These are phyloP conservation scores for Rhynchosporium agropyri DNA, from an alignment of 2,329 filamentous ascomycete genomes.

Conservation along the genomic window DNA sequence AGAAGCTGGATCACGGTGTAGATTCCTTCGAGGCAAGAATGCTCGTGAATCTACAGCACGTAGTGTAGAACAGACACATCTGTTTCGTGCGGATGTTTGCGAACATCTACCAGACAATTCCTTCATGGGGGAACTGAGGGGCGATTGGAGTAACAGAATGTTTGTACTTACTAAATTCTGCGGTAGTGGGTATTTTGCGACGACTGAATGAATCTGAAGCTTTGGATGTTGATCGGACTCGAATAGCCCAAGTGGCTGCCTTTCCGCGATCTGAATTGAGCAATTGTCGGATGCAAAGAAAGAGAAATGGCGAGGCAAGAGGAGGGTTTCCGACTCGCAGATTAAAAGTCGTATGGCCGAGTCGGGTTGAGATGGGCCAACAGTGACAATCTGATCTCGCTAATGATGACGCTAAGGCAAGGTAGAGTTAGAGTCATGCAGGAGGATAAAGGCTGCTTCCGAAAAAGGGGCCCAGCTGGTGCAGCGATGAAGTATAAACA, in stretches of 20 bases:
- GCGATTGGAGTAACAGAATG: not conserved
- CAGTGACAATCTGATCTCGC: constrained; percentile 16
- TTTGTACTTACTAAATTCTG: constrained; percentile 10
- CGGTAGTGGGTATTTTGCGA: constrained; percentile 10
- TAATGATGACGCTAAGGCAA: constrained; percentile 13
- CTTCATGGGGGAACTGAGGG: not conserved
- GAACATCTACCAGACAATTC: not conserved
- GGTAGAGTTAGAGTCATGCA: constrained; percentile 10
- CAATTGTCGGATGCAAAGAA: constrained; percentile 15
- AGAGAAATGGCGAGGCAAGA: constrained; percentile 7
- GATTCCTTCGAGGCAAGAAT: not conserved
- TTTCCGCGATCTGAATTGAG: constrained; percentile 1
- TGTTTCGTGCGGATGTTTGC: not conserved
- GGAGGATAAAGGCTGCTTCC: constrained; percentile 15
- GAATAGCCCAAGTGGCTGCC: constrained; percentile 1
- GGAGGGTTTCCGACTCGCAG: not conserved
- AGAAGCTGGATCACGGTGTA: not conserved
- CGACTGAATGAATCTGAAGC: not conserved
- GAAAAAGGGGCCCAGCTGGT: constrained; percentile 10
- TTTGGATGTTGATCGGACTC: constrained; percentile 17
- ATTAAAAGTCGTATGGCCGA: constrained; percentile 12
- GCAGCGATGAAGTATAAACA: not conserved
- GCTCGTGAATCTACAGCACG: not conserved
- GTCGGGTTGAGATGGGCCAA: not conserved
- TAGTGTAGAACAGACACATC: not conserved